These are phyloP conservation scores for Triticum timopheevii DNA, from an alignment of 176 grass and related monocot species.

Conservation along the genomic window DNA sequence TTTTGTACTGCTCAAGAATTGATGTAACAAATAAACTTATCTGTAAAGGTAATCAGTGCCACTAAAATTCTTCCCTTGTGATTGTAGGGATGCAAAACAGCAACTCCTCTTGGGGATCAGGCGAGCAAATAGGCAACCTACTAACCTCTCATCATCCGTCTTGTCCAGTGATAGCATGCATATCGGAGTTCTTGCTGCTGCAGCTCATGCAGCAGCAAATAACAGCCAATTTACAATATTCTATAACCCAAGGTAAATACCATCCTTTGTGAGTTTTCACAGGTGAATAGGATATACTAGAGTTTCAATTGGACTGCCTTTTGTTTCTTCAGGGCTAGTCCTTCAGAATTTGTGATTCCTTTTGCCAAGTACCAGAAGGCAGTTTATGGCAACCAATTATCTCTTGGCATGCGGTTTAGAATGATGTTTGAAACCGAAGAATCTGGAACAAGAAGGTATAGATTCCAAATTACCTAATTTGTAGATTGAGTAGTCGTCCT, in stretches of 20 bases:
- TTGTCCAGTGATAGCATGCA: slow-evolving; percentile 87
- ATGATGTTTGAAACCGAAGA: slow-evolving; percentile 96
- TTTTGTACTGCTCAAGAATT: slow-evolving; percentile 17
- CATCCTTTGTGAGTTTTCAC: slow-evolving; percentile 23
- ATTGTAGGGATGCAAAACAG: slow-evolving; percentile 59
- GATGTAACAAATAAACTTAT: slow-evolving; percentile 14
- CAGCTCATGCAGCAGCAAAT: slow-evolving; percentile 74
- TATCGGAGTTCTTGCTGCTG: slow-evolving; percentile 83
- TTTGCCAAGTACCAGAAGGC: slow-evolving; percentile 81
- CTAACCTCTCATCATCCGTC: slow-evolving; percentile 74
- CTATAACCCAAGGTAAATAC: slow-evolving; percentile 73
- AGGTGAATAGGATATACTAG: slow-evolving; percentile 1
- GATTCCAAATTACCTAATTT: slow-evolving; percentile 23
- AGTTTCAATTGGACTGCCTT: slow-evolving; percentile 11
- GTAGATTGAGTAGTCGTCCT: not conserved
- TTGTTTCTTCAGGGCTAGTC: slow-evolving; percentile 53
- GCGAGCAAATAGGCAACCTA: slow-evolving; percentile 67
- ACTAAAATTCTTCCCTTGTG: slow-evolving; percentile 24
- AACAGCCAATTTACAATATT: slow-evolving; percentile 76
- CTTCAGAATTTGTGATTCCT: slow-evolving; percentile 89
- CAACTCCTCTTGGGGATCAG: slow-evolving; percentile 75
- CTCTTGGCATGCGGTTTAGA: slow-evolving; percentile 81
- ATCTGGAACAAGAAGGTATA: slow-evolving; percentile 74
- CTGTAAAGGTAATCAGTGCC: slow-evolving; percentile 12
- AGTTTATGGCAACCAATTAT: slow-evolving; percentile 64